Evolutionary conservation across 306 rosid species (phyloP).

Genomic region (Cicer yamashitae): DNA sequence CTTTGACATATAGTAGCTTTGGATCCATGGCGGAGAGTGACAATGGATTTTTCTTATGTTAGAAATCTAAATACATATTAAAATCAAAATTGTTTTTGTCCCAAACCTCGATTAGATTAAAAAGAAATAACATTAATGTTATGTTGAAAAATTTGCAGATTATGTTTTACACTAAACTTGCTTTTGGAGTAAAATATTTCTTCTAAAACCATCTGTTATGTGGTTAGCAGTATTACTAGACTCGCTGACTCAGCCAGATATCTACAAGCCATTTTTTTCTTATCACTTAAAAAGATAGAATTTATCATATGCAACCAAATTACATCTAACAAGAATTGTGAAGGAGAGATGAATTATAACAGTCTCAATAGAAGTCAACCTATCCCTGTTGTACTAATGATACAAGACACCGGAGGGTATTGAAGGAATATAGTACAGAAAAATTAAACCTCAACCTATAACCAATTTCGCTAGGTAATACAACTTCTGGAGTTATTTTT

Average conservation of each 20-base stretch:
- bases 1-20: too few species aligned
- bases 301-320: constrained; percentile 13
- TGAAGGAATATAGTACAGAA: constrained; percentile 42
- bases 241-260: neutral
- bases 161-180: neutral
- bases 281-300: neutral
- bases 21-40: too few species aligned
- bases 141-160: neutral
- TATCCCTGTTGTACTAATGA: constrained; percentile 34
- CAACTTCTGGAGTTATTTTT: constrained; percentile 27
- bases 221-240: neutral
- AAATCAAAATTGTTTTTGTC: neutral
- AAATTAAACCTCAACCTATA: constrained; percentile 34
- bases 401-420: constrained; percentile 36
- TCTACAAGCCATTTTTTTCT: neutral
- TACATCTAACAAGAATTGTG: constrained; percentile 10
- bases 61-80: too few species aligned
- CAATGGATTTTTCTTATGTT: too few species aligned
- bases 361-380: constrained; percentile 9
- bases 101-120: neutral
- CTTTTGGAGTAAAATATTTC: neutral
- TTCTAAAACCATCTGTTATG: neutral
- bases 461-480: constrained; percentile 30
- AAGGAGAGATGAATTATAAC: constrained; percentile 7
- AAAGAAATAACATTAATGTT: neutral